Base-by-base conservation (phyloP, 225 moss, liverwort and hornwort genomes). In the Sphagnum tenellum region DNA sequence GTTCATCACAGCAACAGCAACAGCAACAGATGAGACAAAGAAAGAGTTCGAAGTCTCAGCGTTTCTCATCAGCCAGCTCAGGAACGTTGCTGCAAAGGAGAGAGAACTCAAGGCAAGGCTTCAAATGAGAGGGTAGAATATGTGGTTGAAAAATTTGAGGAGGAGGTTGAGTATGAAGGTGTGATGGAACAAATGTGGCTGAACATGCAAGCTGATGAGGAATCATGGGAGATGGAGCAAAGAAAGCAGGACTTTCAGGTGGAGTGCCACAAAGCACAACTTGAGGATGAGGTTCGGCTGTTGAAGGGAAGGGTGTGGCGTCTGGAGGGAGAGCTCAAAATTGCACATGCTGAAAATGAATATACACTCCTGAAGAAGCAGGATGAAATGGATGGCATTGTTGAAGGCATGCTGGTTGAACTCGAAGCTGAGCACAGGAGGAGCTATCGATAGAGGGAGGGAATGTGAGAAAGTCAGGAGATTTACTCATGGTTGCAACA, bases 371-470 rank as follows among this genome's bases (percentile, higher is more conserved):
- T 76, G 55, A 82, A 74, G 64, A 88, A 84, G 65, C 69, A 77
- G 56, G 81, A 76, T 46, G 78, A 85, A 61, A 69, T 88, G 69
- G 75, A 80, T 55, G 75, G 76, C 45, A 77, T 75, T 48, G 72
- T 83, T 63, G 79, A 74, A 64, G 77, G 70, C 68, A 76, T 83
- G 74, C 73, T 81, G 45, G 72, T 69, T 3, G 77, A 82, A 68
- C 71, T 81, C 60, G 62, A 72, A 70, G 59, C n/a, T n/a, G n/a
- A n/a, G n/a, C n/a, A n/a, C n/a, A n/a, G n/a, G n/a, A n/a, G n/a
- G n/a, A n/a, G n/a, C 29, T 29, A 29, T 29, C 29, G 29, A 29
- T 29, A 29, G 29, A 29, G 70, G 71, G 57, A 70, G 65, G 58
- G 60, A 46, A 14, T 13, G 9, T 29, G 13, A 11, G 56, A 53